These are phyloP conservation scores for Prunus davidiana DNA, from an alignment of 306 rosid species.

Conservation along the genomic window DNA sequence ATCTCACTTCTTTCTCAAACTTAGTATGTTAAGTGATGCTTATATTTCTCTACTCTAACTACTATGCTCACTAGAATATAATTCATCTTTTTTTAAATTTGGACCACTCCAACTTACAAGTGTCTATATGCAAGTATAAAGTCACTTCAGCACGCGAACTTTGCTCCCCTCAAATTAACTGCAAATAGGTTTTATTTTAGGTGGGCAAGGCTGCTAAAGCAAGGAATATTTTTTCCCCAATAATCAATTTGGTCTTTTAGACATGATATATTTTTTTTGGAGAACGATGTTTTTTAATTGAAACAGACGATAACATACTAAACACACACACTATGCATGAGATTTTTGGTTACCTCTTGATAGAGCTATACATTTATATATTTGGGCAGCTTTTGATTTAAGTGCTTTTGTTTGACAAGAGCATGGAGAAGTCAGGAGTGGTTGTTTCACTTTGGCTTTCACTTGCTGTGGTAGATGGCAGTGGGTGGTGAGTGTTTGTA, in stretches of 20 bases:
- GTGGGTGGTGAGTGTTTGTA: not conserved
- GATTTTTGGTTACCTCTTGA: not conserved
- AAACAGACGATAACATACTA: too few relatives aligned
- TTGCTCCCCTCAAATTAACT: not conserved
- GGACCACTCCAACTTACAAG: slow-evolving; percentile 8
- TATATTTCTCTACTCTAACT: slow-evolving; percentile 1
- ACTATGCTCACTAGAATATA: slow-evolving; percentile 3
- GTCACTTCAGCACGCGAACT: slow-evolving; percentile 1
- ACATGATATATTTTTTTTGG: not conserved
- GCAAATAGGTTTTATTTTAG: not conserved
- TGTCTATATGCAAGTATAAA: not conserved
- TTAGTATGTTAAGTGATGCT: slow-evolving; percentile 14
- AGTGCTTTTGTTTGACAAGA: not conserved
- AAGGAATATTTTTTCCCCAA: not conserved
- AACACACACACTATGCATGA: not conserved
- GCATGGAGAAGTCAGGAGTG: not conserved
- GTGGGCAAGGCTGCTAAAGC: not conserved
- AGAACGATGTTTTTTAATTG: too few relatives aligned
- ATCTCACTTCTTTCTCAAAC: slow-evolving; percentile 49
- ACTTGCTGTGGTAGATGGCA: slow-evolving; percentile 17
- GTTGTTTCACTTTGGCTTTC: not conserved
- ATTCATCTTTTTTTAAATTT: not conserved
- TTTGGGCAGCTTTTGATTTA: not conserved
- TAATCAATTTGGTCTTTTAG: not conserved
- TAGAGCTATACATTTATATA: not conserved